Base-by-base conservation (phyloP, 768 basidiomycete genomes). In the Rhodosporidiobolus sp. region DNA sequence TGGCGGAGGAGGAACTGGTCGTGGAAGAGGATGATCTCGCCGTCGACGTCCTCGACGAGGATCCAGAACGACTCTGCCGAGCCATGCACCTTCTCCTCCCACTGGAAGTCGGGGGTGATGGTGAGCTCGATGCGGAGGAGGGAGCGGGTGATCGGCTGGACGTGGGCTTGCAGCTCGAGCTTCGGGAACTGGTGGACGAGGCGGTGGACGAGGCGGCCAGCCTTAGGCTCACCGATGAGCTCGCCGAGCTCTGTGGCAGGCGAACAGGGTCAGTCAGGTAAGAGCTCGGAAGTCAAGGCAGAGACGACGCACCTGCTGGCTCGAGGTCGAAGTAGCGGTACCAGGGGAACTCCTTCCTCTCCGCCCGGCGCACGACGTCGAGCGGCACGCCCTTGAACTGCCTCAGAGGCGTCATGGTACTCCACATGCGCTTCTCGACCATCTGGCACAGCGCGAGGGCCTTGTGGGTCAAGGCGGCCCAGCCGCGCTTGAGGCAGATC, bases 281-380 rank as follows among this genome's bases (percentile, higher is more conserved):
- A 30, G 7, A 38, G 35, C 17, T 11, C 8, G 32, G 20, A 24
- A n/a, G 30, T 32, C 24, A 55, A 17, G 19, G 7, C 3, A 49
- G 30, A 24, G 20, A n/a, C 11, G n/a, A 48, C 70, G 48, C 35
- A 75, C 74, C 74, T 8, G 78, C 76, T 16, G 83, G 82, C 69
- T 83, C 82, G 73, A 98, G 83, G 79, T 97, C 95, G 75, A 95
- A 98, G 83, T 97, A 98, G 34, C 94, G 89, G 79, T 96, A 91
- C 93, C 94, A 96, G 0, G 94, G 93, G 85, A 98, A 98, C 85
- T 98, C 95, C 80, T 98, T 98, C 24, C 91, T 89, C 81, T 98
- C 95, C 0, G 94, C 94, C 79, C 94, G 93, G 68, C 80, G 79
- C 10, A 80, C 74, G n/a, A 81, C 76, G 46, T 79, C 28, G 85